Evolutionary conservation across 2,329 filamentous ascomycete genomes (phyloP), one percentile per base, ranked within the genome.

Genomic region (Clarireedia paspali): DNA sequence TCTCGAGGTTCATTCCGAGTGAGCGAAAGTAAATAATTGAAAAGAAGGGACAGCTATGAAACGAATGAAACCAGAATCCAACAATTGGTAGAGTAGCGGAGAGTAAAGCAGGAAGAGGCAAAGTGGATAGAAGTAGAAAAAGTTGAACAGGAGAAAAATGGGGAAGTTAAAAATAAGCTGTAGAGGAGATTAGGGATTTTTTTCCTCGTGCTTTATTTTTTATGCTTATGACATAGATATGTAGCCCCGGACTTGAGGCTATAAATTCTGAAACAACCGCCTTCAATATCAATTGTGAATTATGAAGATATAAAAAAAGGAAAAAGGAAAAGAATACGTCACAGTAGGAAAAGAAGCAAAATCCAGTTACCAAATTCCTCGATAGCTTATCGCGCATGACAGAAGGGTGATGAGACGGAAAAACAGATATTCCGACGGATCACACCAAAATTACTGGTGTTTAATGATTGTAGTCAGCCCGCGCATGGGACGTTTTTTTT

Each of bases 1-100:
- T 50, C 59, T 62, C 59, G 58, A 50, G 26, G 46, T 38, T 50
- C 53, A 55, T 55, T 55, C 59, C 48, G 46, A 39, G 24, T 24
- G 9, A 34, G 9, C 30, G 30, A 34, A 7, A 34, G 30, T 34
- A 34, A 34, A 34, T 4, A 12, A 34, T 12, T 34, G 30, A 4
- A 24, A 26, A 45, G 23, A 23, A 45, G 20, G 10, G 6, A 12
- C n/a, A 26, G 20, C 12, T 23, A 45, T 7, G 12, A 45, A 26
- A 12, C 14, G 20, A 45, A 26, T 17, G 42, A 45, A 42, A 23
- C 23, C 5, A 20, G n/a, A 24, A 45, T 23, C 42, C 20, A 45
- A n/a, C 46, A 55, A 44, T 56, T 45, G 55, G 30, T 34, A 20
- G 27, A 42, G 38, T 5, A 53, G 47, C 17, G 34, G 51, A 36